A percentile compares a stretch with the other conserved stretches of the same genome.
Conservation (phyloP, 2,329 filamentous ascomycete genomes). For the Trichoderma endophyticum region DNA sequence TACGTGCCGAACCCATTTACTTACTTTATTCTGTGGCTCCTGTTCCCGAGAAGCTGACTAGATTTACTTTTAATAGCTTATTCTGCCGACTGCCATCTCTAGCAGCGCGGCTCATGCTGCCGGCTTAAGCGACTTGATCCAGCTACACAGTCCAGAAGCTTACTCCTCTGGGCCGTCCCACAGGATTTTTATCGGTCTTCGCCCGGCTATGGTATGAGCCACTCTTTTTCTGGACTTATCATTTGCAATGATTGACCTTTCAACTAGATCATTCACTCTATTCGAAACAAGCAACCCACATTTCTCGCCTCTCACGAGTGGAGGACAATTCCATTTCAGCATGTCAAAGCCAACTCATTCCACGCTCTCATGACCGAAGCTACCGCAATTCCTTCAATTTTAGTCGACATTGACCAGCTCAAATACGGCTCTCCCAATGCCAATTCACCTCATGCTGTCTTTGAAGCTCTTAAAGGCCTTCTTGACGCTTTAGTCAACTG, state of each 20-base stretch:
- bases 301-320: constrained; percentile 33
- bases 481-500: background rate
- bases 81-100: constrained; percentile 30
- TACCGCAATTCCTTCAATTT: constrained; percentile 29
- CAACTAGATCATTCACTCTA: constrained; percentile 30
- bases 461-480: background rate
- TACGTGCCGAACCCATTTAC: background rate
- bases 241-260: background rate
- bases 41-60: background rate
- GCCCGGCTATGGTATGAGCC: constrained; percentile 36
- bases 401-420: constrained; percentile 25
- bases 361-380: constrained; percentile 33
- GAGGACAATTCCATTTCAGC: constrained; percentile 32
- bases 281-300: constrained; percentile 28
- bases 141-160: constrained; percentile 28
- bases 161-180: constrained; percentile 36
- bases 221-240: background rate
- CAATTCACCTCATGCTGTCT: background rate
- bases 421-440: background rate
- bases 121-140: constrained; percentile 35
- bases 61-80: constrained; percentile 20
- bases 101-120: constrained; percentile 31
- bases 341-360: constrained; percentile 27
- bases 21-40: background rate
- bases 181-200: constrained; percentile 38